Evolutionary conservation across 208 protist genomes (phyloP).

Genomic region (Leishmania tropica): DNA sequence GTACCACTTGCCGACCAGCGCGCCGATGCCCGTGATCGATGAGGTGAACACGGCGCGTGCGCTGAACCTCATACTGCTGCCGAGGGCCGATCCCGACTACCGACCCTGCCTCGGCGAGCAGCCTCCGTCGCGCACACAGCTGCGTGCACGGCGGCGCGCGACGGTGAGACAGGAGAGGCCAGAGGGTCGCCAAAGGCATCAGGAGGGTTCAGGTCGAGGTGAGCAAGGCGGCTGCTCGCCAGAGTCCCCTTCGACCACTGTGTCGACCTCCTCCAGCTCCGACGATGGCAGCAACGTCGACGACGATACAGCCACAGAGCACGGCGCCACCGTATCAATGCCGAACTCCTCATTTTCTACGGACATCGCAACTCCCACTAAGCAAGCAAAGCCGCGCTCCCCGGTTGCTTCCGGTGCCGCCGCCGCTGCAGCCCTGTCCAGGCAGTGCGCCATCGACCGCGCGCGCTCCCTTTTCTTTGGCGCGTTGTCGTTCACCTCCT

Average conservation of each 20-base stretch:
- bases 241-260: neutral
- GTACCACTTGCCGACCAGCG: slow-evolving; percentile 56
- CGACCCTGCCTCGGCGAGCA: slow-evolving; percentile 47
- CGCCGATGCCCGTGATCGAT: slow-evolving; percentile 51
- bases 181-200: neutral
- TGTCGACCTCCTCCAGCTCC: slow-evolving; percentile 1
- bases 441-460: slow-evolving; percentile 59
- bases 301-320: neutral
- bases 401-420: neutral
- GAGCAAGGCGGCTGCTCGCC: neutral
- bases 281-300: neutral
- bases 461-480: slow-evolving; percentile 72
- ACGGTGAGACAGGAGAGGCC: neutral
- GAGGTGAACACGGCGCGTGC: slow-evolving; percentile 61
- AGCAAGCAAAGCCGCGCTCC: neutral
- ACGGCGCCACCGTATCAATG: neutral
- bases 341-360: neutral
- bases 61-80: slow-evolving; percentile 66
- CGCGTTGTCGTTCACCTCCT: slow-evolving; percentile 56
- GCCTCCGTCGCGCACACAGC: slow-evolving; percentile 16
- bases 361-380: neutral
- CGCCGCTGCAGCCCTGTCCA: neutral
- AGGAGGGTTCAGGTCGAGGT: neutral
- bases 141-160: slow-evolving; percentile 11
- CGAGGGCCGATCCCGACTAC: slow-evolving; percentile 57